These are phyloP conservation scores for Drosera capensis DNA, from an alignment of 148 eudicot genomes.

Conservation along the genomic window DNA sequence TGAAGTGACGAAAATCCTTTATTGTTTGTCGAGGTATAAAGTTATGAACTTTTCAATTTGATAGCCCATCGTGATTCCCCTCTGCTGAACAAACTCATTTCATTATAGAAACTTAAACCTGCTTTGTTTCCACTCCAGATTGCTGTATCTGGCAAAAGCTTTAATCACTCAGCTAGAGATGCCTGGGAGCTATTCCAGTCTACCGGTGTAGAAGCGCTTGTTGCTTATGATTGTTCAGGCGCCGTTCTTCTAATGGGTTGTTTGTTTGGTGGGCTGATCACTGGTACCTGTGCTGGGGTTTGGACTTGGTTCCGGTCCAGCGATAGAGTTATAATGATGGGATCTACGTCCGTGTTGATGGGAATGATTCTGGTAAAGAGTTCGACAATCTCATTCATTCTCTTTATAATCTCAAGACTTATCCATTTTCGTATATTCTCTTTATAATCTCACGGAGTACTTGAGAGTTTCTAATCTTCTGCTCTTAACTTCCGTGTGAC, in stretches of 20 bases:
- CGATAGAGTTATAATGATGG: constrained; percentile 66
- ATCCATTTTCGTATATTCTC: not conserved
- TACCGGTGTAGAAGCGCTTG: constrained; percentile 87
- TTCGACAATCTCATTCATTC: not conserved
- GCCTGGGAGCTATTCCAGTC: constrained; percentile 98
- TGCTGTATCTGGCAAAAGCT: constrained; percentile 88
- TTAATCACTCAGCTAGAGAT: constrained; percentile 90
- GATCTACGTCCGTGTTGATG: constrained; percentile 89
- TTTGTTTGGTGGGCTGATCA: constrained; percentile 70
- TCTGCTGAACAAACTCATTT: no score
- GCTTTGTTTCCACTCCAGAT: constrained; percentile 25
- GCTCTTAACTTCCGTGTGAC: no score
- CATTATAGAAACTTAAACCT: no score
- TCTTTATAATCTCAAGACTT: no score
- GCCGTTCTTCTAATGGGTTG: constrained; percentile 88
- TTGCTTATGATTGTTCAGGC: constrained; percentile 95
- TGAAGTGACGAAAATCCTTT: no score
- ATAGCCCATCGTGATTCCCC: no score
- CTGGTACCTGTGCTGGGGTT: constrained; percentile 78
- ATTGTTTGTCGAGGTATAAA: no score
- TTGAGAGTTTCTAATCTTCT: not conserved
- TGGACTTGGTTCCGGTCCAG: constrained; percentile 66
- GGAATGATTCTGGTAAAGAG: constrained; percentile 88
- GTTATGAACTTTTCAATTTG: no score
- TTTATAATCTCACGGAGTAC: not conserved